Evolutionary conservation across 805 yeast species (phyloP), one percentile per base, ranked within the genome.

Genomic region (Jamesozyma piceae): DNA sequence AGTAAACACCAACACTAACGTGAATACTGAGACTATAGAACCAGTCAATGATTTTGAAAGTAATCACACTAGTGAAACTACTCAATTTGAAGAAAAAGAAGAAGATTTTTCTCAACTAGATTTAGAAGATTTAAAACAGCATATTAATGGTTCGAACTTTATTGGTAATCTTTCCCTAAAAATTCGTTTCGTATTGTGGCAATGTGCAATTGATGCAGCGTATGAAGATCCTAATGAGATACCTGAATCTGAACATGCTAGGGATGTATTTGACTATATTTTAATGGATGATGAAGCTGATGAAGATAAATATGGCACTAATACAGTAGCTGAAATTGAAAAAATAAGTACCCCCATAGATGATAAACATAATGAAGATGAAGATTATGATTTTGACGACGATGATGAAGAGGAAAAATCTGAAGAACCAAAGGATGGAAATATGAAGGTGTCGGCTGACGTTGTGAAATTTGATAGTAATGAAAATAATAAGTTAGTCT

Each of bases 151-250:
- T 1, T 49, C 60, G 9, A 68, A 66, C 13, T 68, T 75, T 8
- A 64, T 75, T 1, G 68, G 81, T 57, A 64, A 78, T 60, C 48
- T 82, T 34, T 80, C 87, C 5, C 64, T 82, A 38, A 82, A 76
- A 47, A 62, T 82, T 19, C 66, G 90, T 48, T 82, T 80, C 50
- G 69, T 82, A 11, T 63, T 83, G 20, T 83, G 85, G 77, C 89
- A 82, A 52, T 78, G 75, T 55, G 88, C 57, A 6, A 47, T 54
- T 28, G 60, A 53, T 40, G 42, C 51, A 8, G 46, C 55, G 20
- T 60, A 47, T 32, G 48, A 50, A 30, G 71, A 67, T 30, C 68
- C 66, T 36, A 58, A 60, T 29, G 65, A 63, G 24, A 48, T 55
- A 19, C 53, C 54, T 3, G 58, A 53, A 3, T 58, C 49, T 11